phyloP scores from a whole-genome alignment of 2,329 filamentous ascomycete genomes.

The Coleophoma crateriformis region DNA sequence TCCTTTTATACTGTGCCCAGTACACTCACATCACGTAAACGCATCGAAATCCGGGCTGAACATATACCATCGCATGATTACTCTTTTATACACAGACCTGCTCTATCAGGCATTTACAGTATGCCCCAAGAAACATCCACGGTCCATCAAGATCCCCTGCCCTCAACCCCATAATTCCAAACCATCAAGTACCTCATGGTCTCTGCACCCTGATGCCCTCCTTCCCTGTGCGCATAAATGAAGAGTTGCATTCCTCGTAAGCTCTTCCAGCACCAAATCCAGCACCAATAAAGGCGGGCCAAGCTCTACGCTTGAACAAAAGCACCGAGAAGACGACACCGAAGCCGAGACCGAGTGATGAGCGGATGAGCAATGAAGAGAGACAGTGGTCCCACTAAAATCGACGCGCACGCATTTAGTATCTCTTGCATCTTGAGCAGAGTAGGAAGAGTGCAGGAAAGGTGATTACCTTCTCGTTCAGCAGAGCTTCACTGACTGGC shows the following conservation, averaged over 20 bases:
- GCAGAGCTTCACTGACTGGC: slow-evolving; percentile 93
- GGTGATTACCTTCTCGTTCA: slow-evolving; percentile 87
- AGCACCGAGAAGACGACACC: slow-evolving; percentile 98
- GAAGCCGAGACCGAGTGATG: slow-evolving; percentile 90
- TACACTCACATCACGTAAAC: not conserved
- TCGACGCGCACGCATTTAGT: not conserved
- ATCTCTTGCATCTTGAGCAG: not conserved
- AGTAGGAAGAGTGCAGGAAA: not conserved
- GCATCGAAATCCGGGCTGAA: not conserved
- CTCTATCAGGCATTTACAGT: no score
- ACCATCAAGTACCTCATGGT: slow-evolving; percentile 7
- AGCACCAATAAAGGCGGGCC: slow-evolving; percentile 91
- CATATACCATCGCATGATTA: slow-evolving; percentile 3
- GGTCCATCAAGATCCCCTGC: not conserved
- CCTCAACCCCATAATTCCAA: not conserved
- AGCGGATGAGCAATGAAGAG: slow-evolving; percentile 95
- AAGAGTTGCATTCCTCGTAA: slow-evolving; percentile 90
- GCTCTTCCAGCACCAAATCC: slow-evolving; percentile 95
- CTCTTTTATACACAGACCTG: slow-evolving; percentile 17
- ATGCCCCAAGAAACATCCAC: not conserved
- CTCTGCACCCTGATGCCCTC: slow-evolving; percentile 22
- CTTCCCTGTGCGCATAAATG: slow-evolving; percentile 24
- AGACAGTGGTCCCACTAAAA: slow-evolving; percentile 95
- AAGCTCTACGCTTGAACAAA: slow-evolving; percentile 94
- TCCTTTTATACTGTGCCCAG: not conserved